Evolutionary conservation across 23 red algal species (phyloP).

Genomic region (Chondrus crispus): DNA sequence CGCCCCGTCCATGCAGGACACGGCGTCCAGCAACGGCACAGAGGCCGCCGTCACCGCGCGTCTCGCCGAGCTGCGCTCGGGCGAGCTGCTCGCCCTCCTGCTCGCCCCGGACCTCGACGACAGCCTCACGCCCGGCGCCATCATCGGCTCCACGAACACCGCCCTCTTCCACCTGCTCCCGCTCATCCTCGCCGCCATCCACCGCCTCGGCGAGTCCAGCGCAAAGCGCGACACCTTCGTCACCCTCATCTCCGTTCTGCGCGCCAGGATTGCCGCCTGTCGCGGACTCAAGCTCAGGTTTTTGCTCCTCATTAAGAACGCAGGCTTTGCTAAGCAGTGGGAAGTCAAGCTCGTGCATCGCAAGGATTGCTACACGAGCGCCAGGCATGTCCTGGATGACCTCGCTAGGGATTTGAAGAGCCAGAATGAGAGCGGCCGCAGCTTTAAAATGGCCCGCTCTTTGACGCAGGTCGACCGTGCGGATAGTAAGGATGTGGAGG

Average conservation of each 20-base stretch:
- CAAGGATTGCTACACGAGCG: slow-evolving; percentile 52
- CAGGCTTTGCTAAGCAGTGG: slow-evolving; percentile 59
- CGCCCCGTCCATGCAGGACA: no score
- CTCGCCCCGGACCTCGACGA: slow-evolving; percentile 60
- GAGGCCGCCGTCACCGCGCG: no score
- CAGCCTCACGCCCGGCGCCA: slow-evolving; percentile 33
- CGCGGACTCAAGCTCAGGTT: slow-evolving; percentile 73
- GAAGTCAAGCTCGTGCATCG: slow-evolving; percentile 55
- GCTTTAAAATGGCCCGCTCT: neutral
- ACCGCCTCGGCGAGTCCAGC: slow-evolving; percentile 44
- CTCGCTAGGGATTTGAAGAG: neutral
- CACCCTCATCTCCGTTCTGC: slow-evolving; percentile 47
- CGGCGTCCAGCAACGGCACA: no score
- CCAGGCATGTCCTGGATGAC: neutral
- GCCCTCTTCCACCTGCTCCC: slow-evolving; percentile 61
- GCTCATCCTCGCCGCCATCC: slow-evolving; percentile 52
- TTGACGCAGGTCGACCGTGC: neutral
- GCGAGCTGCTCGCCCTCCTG: slow-evolving; percentile 37
- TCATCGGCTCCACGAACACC: slow-evolving; percentile 36
- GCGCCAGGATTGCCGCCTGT: slow-evolving; percentile 47
- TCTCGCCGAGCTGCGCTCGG: slow-evolving; percentile 26
- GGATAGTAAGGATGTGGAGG: slow-evolving; percentile 46
- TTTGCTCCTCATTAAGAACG: slow-evolving; percentile 39
- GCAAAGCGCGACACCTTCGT: slow-evolving; percentile 26
- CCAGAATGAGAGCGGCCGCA: neutral